A percentile compares a stretch with the other conserved stretches of the same genome.
phyloP scores from a whole-genome alignment of 2,329 filamentous ascomycete species.

The Fusarium bulbicola region DNA sequence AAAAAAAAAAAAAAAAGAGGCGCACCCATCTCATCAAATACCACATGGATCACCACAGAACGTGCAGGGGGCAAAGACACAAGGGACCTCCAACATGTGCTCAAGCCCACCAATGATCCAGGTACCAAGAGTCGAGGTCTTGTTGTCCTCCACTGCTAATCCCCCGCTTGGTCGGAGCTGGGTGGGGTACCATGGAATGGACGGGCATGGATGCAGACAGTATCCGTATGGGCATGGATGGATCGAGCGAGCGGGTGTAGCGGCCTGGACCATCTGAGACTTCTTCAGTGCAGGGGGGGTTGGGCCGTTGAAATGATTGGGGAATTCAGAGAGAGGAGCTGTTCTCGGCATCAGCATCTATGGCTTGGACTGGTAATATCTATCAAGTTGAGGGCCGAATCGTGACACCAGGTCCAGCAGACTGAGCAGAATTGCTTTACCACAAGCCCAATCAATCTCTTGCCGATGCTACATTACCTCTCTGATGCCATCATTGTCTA shows the following conservation, averaged over 20 bases:
- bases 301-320: constrained; percentile 4
- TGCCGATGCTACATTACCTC: background rate
- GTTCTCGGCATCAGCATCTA: background rate
- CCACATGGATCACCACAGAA: constrained; percentile 14
- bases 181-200: constrained; percentile 5
- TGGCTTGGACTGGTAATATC: constrained; percentile 1
- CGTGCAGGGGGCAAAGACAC: background rate
- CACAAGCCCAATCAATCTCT: background rate
- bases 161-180: constrained; percentile 29
- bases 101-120: constrained; percentile 34
- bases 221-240: background rate
- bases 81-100: constrained; percentile 34
- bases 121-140: constrained; percentile 27
- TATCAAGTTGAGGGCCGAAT: constrained; percentile 10
- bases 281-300: constrained; percentile 10
- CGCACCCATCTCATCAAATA: constrained; percentile 9
- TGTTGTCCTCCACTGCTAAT: constrained; percentile 13
- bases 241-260: constrained; percentile 21
- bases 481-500: constrained; percentile 3
- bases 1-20: background rate
- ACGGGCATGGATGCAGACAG: background rate
- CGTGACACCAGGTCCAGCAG: background rate
- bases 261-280: constrained; percentile 32
- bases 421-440: background rate
- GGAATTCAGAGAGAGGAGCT: background rate